These are phyloP conservation scores for Solanum hybrid DNA, from an alignment of 305 asterid species.

Conservation along the genomic window DNA sequence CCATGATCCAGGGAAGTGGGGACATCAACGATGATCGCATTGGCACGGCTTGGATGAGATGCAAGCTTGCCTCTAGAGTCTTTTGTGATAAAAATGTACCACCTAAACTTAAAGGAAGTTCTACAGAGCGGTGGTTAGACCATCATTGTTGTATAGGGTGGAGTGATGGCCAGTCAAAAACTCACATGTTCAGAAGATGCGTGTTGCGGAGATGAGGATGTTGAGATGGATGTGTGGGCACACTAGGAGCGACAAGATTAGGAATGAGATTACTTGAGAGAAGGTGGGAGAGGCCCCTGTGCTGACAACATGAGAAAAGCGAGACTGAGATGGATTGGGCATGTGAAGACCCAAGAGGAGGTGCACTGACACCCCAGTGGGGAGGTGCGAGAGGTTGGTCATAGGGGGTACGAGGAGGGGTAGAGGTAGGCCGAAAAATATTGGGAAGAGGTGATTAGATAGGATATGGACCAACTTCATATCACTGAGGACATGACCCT, in stretches of 20 bases:
- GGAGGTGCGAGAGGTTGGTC: neutral
- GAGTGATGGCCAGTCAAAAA: neutral
- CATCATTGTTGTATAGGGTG: neutral
- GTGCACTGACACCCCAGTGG: neutral
- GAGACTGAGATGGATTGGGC: neutral
- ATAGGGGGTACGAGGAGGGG: neutral
- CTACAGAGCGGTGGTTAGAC: neutral
- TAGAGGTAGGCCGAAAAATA: neutral
- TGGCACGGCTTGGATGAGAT: neutral
- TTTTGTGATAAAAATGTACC: neutral
- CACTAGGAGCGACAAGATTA: neutral
- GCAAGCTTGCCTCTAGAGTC: neutral
- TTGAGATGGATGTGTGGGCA: neutral
- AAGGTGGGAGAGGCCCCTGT: neutral
- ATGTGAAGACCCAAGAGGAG: neutral
- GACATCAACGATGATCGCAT: neutral
- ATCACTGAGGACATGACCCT: neutral
- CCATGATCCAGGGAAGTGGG: neutral
- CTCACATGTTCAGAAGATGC: neutral
- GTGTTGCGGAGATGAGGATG: neutral
- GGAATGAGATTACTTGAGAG: neutral
- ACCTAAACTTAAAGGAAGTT: neutral
- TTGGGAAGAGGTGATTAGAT: neutral
- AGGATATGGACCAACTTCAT: neutral
- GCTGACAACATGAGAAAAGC: neutral